These are phyloP conservation scores for Picea sitchensis DNA, from an alignment of 75 land plant genomes.

Conservation along the genomic window DNA sequence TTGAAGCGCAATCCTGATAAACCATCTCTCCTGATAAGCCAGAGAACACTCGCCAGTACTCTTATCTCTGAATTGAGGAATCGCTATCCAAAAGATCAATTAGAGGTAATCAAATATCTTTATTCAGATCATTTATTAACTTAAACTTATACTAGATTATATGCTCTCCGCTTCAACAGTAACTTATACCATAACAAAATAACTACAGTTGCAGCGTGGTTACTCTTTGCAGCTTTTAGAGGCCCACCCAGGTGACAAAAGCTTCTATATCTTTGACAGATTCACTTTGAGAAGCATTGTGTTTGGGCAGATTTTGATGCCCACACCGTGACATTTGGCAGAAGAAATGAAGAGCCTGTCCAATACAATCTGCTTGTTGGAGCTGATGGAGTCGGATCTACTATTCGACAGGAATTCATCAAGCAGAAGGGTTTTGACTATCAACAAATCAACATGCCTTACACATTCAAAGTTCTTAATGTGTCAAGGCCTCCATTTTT, in stretches of 20 bases:
- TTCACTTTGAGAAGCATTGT: slow-evolving; percentile 24
- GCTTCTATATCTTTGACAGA: slow-evolving; percentile 17
- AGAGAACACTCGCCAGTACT: slow-evolving; percentile 26
- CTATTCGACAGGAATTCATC: slow-evolving; percentile 26
- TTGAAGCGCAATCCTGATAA: slow-evolving; percentile 36
- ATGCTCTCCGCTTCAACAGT: background rate
- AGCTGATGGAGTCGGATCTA: slow-evolving; percentile 34
- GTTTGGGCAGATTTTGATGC: slow-evolving; percentile 25
- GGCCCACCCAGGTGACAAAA: background rate
- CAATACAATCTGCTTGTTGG: slow-evolving; percentile 34
- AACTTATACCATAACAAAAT: background rate
- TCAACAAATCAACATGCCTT: slow-evolving; percentile 38
- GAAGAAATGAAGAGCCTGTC: slow-evolving; percentile 5
- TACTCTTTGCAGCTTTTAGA: slow-evolving; percentile 7
- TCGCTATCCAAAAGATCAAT: slow-evolving; percentile 22
- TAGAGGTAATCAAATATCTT: slow-evolving; percentile 17
- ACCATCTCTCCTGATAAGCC: slow-evolving; percentile 33
- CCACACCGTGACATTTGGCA: slow-evolving; percentile 23
- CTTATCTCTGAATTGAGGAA: slow-evolving; percentile 23
- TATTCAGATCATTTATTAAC: background rate
- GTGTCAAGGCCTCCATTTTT: slow-evolving; percentile 28
- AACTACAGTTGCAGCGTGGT: slow-evolving; percentile 2
- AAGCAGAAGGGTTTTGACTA: slow-evolving; percentile 31
- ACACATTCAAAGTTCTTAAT: slow-evolving; percentile 33
- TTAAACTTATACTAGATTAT: background rate